Evolutionary conservation across 1,284 basidiomycete species (phyloP), one percentile per base, ranked within the genome.

Genomic region (Leccinum pachyderme): DNA sequence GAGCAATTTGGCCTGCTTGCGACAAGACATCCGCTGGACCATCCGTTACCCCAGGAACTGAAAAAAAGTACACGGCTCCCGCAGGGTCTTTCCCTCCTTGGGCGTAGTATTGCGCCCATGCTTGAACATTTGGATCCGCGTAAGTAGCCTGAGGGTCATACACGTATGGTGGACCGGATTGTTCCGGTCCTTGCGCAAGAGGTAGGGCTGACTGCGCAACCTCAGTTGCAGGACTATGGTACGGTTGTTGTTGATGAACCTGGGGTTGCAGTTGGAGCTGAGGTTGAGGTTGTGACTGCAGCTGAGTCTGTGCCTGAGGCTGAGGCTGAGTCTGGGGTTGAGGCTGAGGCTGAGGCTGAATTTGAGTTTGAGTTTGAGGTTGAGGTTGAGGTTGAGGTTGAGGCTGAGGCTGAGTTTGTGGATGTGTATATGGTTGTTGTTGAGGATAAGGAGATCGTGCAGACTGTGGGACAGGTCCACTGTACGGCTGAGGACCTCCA

Each of bases 51-150:
- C 87, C 87, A 7, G 88, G 89, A 2, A 91, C 81, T 4, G 81
- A 83, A 52, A 86, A 69, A 63, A 91, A 91, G 71, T 91, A 91
- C 33, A 91, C 84, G 9, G 83, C 75, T 7, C 89, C 89, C 2
- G 85, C 81, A 0, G 76, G 70, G 59, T 90, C 89, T 37, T 71
- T 81, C 3, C 89, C 88, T 27, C 89, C 89, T 54, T 86, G 81
- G 0, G 83, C 82, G 63, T 91, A 91, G 67, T 91, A 92, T 60
- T 83, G 80, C 4, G 88, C 89, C 89, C 89, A 91, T 0, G 86
- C 86, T 62, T 90, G 87, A 7, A 84, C 87, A 60, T 89, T 89
- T 35, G 82, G 78, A 63, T 91, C 88, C 5, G 81, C 67, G 61
- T 91, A 91, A 15, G 79, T 81, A 29, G 73, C 73, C 39, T 76